Base-by-base conservation (phyloP, 208 protist genomes). In the Leishmania guyanensis region DNA sequence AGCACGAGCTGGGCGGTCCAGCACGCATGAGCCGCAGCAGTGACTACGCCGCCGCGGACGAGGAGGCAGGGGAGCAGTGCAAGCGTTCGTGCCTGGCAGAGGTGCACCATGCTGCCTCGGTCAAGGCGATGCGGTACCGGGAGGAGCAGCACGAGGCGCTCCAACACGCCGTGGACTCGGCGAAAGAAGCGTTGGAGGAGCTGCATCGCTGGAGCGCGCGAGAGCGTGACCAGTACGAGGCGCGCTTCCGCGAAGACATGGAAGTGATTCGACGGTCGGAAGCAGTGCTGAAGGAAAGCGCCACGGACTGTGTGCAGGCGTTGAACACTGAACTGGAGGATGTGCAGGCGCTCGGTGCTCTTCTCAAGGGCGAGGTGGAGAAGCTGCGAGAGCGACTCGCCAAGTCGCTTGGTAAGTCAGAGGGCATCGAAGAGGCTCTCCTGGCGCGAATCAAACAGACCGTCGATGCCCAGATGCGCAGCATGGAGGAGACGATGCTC, bases 291-390 rank as follows among this genome's bases (percentile, higher is more conserved):
- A 95, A 95, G 83, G 84, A 88, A n/a, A 91, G 86, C 69, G 92
- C 94, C 1, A 85, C 94, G 4, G 86, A 90, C n/a, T 91, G 90
- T 75, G 90, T 97, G 71, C 88, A 92, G 80, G 80, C 81, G 20
- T 75, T 97, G 22, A 97, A 97, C 81, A 68, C 81, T 33, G 94
- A 97, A 81, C 83, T 97, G 29, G 90, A 91, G 53, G 91, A 96
- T 48, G 86, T 96, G 80, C 94, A 97, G 78, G 89, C 85, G 16
- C 84, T 97, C 9, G 92, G 94, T 20, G 90, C 87, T 14, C 56
- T 92, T 36, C 82, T 97, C 16, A 93, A 93, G 54, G 70, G 53
- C 14, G 94, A 95, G 78, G 84, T 90, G 8, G 91, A 95, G 39
- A 89, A 88, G 71, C 75, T 97, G 68, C 87, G 91, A 26, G 88